Conservation (phyloP, 169 alveolate species). For the Plasmodium yoelii region DNA sequence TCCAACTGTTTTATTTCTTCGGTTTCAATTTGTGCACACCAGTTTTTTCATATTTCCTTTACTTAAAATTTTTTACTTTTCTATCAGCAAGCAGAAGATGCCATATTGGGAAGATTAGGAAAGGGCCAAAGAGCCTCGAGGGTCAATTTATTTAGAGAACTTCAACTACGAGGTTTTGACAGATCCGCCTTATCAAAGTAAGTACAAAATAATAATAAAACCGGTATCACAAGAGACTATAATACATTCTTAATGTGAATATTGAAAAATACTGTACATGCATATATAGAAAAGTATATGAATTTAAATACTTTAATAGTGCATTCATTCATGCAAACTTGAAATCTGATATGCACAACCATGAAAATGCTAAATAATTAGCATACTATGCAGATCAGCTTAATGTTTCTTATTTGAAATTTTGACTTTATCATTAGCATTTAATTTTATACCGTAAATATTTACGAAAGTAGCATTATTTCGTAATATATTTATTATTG, state of each 20-base stretch:
- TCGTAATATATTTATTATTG: background rate
- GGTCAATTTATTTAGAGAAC: constrained; percentile 84
- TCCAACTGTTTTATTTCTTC: too few relatives aligned
- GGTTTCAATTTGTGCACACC: background rate
- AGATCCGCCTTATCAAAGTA: constrained; percentile 82
- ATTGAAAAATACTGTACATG: background rate
- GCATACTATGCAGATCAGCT: too few relatives aligned
- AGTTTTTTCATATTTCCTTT: background rate
- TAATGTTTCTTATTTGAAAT: too few relatives aligned
- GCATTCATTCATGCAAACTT: background rate
- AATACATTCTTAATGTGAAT: background rate
- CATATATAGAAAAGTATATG: background rate
- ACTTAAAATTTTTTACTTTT: background rate
- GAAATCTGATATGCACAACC: background rate
- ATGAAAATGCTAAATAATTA: background rate
- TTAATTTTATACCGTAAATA: too few relatives aligned
- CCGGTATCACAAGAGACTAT: background rate
- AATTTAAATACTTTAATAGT: too few relatives aligned
- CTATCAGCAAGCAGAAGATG: constrained; percentile 87
- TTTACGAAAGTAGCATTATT: too few relatives aligned
- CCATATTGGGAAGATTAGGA: constrained; percentile 85
- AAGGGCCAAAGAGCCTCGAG: constrained; percentile 89
- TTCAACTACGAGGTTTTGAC: constrained; percentile 86
- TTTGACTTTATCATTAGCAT: too few relatives aligned
- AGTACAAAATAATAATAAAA: background rate